Evolutionary conservation across 2,329 filamentous ascomycete species (phyloP), one percentile per base, ranked within the genome.

Genomic region (Sarocladiaceae sp.): DNA sequence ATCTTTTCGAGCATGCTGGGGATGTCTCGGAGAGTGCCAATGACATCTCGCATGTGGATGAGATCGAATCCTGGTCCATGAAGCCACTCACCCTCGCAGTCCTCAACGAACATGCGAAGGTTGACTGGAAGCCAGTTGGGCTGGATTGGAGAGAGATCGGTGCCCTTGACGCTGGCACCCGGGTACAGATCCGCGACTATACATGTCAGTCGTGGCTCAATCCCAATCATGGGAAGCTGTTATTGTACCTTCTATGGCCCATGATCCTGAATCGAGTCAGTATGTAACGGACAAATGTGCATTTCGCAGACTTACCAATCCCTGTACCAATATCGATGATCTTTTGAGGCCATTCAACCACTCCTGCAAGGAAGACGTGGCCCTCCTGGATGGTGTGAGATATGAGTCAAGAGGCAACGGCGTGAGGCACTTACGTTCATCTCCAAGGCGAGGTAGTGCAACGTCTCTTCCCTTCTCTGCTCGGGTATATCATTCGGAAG

Each of bases 91-190:
- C 78, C 71, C 53, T 70, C 80, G 49, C 77, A 75, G 60, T 86
- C 82, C 58, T 86, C 83, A 10, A 87, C 74, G 53, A 83, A 70
- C 66, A 85, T 85, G 7, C 71, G 72, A n/a, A 81, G 72, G 59
- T 86, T 86, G 3, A 78, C 75, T 3, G 79, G 80, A 11, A 82
- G 63, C 71, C 73, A 75, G 37, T 70, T 67, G 1, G 75, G 74
- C 57, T 78, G 74, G 31, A 78, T 78, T 2, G 75, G 74, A 4
- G 73, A 75, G 11, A 77, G 60, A 54, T 77, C 73, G 29, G 73
- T 68, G 42, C 73, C 73, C 4, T 73, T 56, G n/a, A 76, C 64
- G 48, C 70, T 66, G 2, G 74, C 70, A 39, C 68, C 67, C 6
- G 72, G 69, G 44, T 67, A 74, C 44, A 65, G 58, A 54, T 76